These are phyloP conservation scores for Rauvolfia tetraphylla DNA, from an alignment of 257 asterid species.

Conservation along the genomic window DNA sequence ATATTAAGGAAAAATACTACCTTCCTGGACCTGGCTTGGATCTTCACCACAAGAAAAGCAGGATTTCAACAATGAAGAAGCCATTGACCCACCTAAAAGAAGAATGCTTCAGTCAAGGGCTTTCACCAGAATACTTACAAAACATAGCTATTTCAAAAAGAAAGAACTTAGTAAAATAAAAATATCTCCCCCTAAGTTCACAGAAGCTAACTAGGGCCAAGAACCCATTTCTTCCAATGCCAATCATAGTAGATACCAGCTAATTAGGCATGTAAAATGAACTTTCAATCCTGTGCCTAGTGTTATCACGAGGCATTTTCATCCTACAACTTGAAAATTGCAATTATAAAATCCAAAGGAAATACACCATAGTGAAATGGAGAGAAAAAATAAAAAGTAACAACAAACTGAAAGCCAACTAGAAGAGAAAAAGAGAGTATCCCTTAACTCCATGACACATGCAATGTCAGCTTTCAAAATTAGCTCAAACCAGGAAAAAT, in stretches of 20 bases:
- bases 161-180: not conserved
- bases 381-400: not conserved
- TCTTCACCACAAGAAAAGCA: conserved; percentile 92
- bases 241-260: not conserved
- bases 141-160: not conserved
- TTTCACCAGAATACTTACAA: not conserved
- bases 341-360: not conserved
- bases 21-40: conserved; percentile 78
- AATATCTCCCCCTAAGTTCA: not conserved
- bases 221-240: not conserved
- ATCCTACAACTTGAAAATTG: not conserved
- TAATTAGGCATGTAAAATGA: not conserved
- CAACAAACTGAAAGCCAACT: not conserved
- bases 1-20: conserved; percentile 36
- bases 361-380: not conserved
- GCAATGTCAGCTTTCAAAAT: not conserved
- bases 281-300: not conserved
- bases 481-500: not conserved
- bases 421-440: not conserved
- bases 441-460: not conserved
- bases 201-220: not conserved
- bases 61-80: conserved; percentile 52
- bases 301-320: not conserved
- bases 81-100: conserved; percentile 56
- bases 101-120: not conserved